Base-by-base conservation (phyloP, 2,329 filamentous ascomycete species). In the Aspergillus pseudoviridinutans region DNA sequence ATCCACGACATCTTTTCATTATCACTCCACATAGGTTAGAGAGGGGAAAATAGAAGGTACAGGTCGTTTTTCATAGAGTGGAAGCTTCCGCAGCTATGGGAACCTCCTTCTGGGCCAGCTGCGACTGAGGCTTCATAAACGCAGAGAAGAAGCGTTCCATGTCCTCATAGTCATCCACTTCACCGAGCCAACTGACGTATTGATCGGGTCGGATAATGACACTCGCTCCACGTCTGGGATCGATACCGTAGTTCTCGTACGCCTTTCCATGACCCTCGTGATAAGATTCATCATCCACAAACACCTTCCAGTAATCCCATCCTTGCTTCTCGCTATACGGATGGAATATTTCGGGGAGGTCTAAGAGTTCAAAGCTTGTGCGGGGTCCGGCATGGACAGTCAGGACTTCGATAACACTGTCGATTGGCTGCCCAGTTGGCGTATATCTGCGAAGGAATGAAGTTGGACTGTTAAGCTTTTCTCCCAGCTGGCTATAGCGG, bases 141-240 rank as follows among this genome's bases (percentile, higher is more conserved):
- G 46, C 50, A 29, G 54, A 35, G 25, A 63, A 63, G 44, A 62
- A 62, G 22, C 28, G 42, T 1, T 56, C 53, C 60, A 65, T 65
- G 14, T 56, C 53, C 8, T 60, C 58, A 46, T 61, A 61, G 24
- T 62, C 59, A 51, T 65, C 62, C 28, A 61, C 44, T 42, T 66
- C 62, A 68, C 64, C 62, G 6, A 65, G 49, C 61, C 62, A 65
- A 20, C 59, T 62, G 17, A 66, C 53, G 81, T 82, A 82, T 68
- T 85, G 83, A 72, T 86, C 84, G 1, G 84, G 84, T 22, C 84
- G 74, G 5, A 86, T 75, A 56, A 86, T 70, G 0, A 82, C 76
- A 6, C 83, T 58, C 0, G 76, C 78, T 0, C 80, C 79, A 22
- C 64, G 56, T 2, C 66, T 59, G 0, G 72, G 64, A 59, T 82